Conservation (phyloP, 805 yeast genomes). For the Candida xiaguanensis region DNA sequence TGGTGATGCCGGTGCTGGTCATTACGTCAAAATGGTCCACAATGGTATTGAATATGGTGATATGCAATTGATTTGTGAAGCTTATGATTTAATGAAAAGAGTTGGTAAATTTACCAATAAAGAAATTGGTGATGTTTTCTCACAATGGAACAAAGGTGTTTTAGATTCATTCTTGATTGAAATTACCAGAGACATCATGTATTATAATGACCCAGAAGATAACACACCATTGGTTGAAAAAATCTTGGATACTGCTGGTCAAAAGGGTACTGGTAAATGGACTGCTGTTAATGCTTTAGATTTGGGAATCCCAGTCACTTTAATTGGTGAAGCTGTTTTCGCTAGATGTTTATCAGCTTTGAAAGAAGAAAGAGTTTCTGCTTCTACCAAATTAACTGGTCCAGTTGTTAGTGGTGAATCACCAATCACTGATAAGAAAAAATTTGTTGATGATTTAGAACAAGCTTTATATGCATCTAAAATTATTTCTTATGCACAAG, state of each 20-base stretch:
- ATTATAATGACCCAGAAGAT: conserved; percentile 78
- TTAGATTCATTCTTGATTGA: conserved; percentile 95
- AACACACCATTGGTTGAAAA: conserved; percentile 94
- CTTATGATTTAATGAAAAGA: conserved; percentile 93
- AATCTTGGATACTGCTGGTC: conserved; percentile 96
- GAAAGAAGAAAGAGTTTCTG: conserved; percentile 85
- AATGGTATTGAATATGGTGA: conserved; percentile 99
- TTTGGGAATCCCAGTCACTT: conserved; percentile 96
- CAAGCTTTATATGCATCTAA: conserved; percentile 98
- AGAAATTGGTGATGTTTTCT: conserved; percentile 91
- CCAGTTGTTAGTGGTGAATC: conserved; percentile 64
- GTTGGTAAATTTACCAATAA: conserved; percentile 84
- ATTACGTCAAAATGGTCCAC: conserved; percentile 99
- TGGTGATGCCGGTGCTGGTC: conserved; percentile 99
- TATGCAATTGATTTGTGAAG: conserved; percentile 98
- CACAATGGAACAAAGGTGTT: conserved; percentile 95
- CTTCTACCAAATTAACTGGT: conserved; percentile 75
- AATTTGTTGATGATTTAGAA: conserved; percentile 89
- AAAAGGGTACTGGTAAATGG: conserved; percentile 99
- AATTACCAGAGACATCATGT: conserved; percentile 92
- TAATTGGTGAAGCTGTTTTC: conserved; percentile 98
- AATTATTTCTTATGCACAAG: conserved; percentile 98
- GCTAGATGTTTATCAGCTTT: conserved; percentile 93
- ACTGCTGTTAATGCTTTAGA: conserved; percentile 97
- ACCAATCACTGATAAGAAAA: conserved; percentile 66